Conservation (phyloP, 495 filamentous ascomycete species). For the Daldinia grandis region DNA sequence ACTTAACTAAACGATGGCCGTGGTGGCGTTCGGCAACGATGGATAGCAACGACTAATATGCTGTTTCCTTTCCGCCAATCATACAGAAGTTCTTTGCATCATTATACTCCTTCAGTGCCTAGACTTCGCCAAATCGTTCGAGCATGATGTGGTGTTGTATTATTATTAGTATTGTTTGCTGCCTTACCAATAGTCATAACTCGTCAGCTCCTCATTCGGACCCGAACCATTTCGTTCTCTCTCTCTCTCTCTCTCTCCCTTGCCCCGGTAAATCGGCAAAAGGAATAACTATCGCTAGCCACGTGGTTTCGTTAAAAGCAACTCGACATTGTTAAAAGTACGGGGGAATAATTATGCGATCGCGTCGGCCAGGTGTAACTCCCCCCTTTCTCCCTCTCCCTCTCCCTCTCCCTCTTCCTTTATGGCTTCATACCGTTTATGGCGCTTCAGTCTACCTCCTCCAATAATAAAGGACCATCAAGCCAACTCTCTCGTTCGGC, state of each 20-base stretch:
- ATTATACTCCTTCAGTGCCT: background rate
- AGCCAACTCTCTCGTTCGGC: background rate
- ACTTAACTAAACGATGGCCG: background rate
- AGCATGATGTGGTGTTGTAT: background rate
- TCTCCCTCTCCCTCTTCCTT: background rate
- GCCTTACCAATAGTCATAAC: background rate
- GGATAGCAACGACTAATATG: background rate
- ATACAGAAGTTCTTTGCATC: background rate
- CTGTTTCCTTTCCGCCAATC: background rate
- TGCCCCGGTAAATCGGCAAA: background rate
- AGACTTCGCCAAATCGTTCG: background rate
- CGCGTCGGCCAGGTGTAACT: background rate
- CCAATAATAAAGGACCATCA: background rate
- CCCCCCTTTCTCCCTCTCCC: background rate
- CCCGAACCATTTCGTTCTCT: background rate
- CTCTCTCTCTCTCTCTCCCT: too few relatives aligned
- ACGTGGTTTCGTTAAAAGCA: background rate
- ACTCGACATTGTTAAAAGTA: background rate
- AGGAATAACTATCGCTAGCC: background rate
- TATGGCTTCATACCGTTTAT: background rate
- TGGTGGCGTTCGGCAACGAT: background rate
- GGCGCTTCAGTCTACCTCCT: background rate
- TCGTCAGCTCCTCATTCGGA: background rate
- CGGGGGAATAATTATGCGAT: background rate
- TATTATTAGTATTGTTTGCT: background rate